Base-by-base conservation (phyloP, 139 green algal genomes). In the Asterochloris sp. region DNA sequence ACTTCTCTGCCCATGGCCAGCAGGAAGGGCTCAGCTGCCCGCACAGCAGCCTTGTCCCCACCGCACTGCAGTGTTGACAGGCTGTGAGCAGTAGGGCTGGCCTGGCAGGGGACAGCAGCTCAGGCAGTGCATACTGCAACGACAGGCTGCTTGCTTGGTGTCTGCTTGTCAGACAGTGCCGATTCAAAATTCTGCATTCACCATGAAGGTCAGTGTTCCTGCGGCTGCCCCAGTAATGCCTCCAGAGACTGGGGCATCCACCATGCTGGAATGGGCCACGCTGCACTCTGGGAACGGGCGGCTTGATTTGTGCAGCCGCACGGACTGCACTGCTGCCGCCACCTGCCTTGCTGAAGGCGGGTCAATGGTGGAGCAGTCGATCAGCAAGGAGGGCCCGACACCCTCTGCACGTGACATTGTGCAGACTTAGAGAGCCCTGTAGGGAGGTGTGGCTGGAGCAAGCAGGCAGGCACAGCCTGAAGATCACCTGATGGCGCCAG, bases 131-230 rank as follows among this genome's bases (percentile, higher is more conserved):
- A 66, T 64, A 24, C 28, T 64, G 21, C 19, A 10, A 67, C 13
- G 13, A 23, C 28, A 17, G 74, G 26, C n/a, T 81, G 60, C 14
- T 29, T 21, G 19, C 23, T 26, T 54, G 13, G 60, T 54, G 24
- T 54, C 13, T n/a, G n/a, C 21, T 61, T 24, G 23, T 14, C 74
- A 73, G 14, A 81, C 0, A 62, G 12, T 0, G 21, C 21, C 16
- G 14, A 73, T 11, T 17, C 0, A 21, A 6, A 26, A n/a, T 1
- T 10, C 38, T 62, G 68, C 0, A 26, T n/a, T 75, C 14, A 84
- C 90, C 92, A 96, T 95, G 87, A 96, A 96, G 1, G 91, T 94
- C 11, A 96, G 86, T 19, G 87, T 93, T 62, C 85, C 92, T 71
- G 83, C 85, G 28, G 89, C 77, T 16, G 92, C 92, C 0, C 89